Evolutionary conservation across 1,284 basidiomycete species (phyloP).

Genomic region (Tylopilus sp.): DNA sequence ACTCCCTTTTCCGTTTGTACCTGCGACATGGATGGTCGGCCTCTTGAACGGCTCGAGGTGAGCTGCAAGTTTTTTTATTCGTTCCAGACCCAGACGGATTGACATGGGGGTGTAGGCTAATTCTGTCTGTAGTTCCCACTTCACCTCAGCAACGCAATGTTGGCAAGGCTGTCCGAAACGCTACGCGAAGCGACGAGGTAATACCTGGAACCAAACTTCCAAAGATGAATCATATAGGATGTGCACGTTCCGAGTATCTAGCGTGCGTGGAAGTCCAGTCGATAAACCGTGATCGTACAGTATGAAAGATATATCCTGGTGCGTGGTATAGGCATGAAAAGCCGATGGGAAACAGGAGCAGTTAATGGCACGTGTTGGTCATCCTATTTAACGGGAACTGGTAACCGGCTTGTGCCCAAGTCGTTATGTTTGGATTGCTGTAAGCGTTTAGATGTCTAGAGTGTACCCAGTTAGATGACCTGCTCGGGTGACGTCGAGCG

Average conservation of each 20-base stretch:
- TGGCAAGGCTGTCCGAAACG: not conserved
- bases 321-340: conserved; percentile 16
- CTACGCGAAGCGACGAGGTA: not conserved
- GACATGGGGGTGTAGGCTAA: conserved; percentile 47
- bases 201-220: not conserved
- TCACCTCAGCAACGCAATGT: too few relatives aligned
- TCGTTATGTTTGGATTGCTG: conserved; percentile 69
- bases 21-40: conserved; percentile 89
- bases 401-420: conserved; percentile 66
- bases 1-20: conserved; percentile 98
- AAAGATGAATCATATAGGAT: conserved; percentile 15
- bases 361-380: conserved; percentile 45
- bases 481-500: conserved; percentile 3
- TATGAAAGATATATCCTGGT: conserved; percentile 23
- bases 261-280: conserved; percentile 15
- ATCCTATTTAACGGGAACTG: conserved; percentile 66
- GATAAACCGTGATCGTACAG: conserved; percentile 32
- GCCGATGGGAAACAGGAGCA: conserved; percentile 10
- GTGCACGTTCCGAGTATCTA: conserved; percentile 10
- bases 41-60: conserved; percentile 65
- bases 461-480: conserved; percentile 1
- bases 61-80: conserved; percentile 59
- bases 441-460: conserved; percentile 65
- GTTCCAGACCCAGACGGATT: conserved; percentile 77
- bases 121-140: too few relatives aligned